phyloP scores from a whole-genome alignment of 805 yeast species.

The Wickerhamiella azymoides region DNA sequence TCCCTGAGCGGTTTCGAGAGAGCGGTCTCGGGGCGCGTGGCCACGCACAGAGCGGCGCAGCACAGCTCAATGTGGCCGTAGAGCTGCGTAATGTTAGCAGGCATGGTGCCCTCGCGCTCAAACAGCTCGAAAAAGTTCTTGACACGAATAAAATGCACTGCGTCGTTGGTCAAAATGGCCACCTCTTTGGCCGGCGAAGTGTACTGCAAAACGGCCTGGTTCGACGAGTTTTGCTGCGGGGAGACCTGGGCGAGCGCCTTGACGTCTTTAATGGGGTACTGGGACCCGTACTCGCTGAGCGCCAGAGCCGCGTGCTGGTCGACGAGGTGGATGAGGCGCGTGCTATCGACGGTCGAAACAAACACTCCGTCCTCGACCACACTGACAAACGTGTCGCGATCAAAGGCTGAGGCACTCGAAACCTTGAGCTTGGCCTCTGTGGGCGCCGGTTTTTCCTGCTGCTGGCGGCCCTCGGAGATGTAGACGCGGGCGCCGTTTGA shows the following conservation, averaged over 20 bases:
- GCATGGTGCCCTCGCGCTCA: slow-evolving; percentile 51
- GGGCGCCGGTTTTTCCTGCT: slow-evolving; percentile 1
- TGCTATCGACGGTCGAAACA: slow-evolving; percentile 73
- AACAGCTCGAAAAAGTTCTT: slow-evolving; percentile 71
- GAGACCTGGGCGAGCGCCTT: slow-evolving; percentile 58
- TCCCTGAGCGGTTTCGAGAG: slow-evolving; percentile 29
- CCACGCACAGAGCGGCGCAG: slow-evolving; percentile 70
- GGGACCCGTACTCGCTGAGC: slow-evolving; percentile 23
- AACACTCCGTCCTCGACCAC: slow-evolving; percentile 34
- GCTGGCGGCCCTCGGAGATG: slow-evolving; percentile 9
- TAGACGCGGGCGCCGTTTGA: slow-evolving; percentile 16
- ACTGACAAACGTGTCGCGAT: slow-evolving; percentile 41
- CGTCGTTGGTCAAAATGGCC: slow-evolving; percentile 70
- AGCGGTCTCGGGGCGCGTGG: slow-evolving; percentile 50
- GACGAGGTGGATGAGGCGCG: slow-evolving; percentile 54
- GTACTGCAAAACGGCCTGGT: slow-evolving; percentile 78
- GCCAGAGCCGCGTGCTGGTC: slow-evolving; percentile 29
- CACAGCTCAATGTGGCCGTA: slow-evolving; percentile 87
- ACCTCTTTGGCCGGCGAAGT: slow-evolving; percentile 49
- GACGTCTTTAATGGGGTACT: slow-evolving; percentile 48
- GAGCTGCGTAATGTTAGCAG: slow-evolving; percentile 48
- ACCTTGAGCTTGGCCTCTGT: neutral
- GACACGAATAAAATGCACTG: slow-evolving; percentile 62
- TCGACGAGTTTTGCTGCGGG: slow-evolving; percentile 47
- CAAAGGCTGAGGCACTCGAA: neutral